Evolutionary conservation across 2,329 filamentous ascomycete species (phyloP).

Genomic region (Cladosporium sp.): DNA sequence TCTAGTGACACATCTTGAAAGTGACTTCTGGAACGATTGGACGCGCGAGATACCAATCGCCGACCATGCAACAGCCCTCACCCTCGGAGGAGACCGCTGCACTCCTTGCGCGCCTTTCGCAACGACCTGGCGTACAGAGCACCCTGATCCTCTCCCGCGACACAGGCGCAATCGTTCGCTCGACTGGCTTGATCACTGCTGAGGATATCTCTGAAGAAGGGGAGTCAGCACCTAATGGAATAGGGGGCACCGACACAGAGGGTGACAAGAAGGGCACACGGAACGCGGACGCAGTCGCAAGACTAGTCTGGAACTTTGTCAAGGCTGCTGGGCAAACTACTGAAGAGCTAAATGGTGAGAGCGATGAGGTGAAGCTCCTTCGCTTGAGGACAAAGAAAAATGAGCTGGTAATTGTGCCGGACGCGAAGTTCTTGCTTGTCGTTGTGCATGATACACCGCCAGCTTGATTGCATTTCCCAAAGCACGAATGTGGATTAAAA

Average conservation of each 20-base stretch:
- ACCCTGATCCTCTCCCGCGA: conserved; percentile 70
- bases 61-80: conserved; percentile 29
- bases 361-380: conserved; percentile 74
- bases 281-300: conserved; percentile 65
- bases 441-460: conserved; percentile 78
- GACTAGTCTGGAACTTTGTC: conserved; percentile 72
- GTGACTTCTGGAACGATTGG: not conserved
- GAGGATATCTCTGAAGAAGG: conserved; percentile 49
- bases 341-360: conserved; percentile 68
- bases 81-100: conserved; percentile 56
- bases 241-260: conserved; percentile 22
- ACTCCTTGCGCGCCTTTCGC: conserved; percentile 65
- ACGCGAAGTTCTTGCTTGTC: conserved; percentile 72
- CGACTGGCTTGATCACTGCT: conserved; percentile 63
- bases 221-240: conserved; percentile 25
- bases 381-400: conserved; percentile 78
- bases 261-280: conserved; percentile 39
- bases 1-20: too few species aligned
- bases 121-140: conserved; percentile 74
- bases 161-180: conserved; percentile 70
- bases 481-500: not conserved
- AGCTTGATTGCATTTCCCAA: conserved; percentile 40
- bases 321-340: conserved; percentile 65
- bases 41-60: not conserved
- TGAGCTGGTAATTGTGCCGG: conserved; percentile 78